Percentiles rank a stretch among this genome's conserved stretches.
Conservation (phyloP, 768 basidiomycete genomes). For the Cyclocybe cylindracea region DNA sequence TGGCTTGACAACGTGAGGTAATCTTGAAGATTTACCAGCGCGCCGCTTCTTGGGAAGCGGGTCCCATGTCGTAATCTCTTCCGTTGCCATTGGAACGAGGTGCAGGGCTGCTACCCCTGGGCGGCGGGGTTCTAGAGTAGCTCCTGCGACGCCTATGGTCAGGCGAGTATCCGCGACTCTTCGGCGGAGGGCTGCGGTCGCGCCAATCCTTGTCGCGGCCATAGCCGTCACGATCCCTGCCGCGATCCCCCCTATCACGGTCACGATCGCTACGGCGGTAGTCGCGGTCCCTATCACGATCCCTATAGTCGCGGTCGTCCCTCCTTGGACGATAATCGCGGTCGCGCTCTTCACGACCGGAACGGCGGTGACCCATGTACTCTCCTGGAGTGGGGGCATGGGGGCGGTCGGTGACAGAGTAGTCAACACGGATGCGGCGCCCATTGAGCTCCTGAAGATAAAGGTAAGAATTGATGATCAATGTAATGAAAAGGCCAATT, state of each 20-base stretch:
- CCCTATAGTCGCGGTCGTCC: slow-evolving; percentile 33
- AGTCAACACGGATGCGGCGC: slow-evolving; percentile 95
- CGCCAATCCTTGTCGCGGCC: slow-evolving; percentile 80
- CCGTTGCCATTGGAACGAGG: slow-evolving; percentile 30
- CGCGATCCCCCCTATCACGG: slow-evolving; percentile 49
- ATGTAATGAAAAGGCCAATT: neutral
- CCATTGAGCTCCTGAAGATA: slow-evolving; percentile 82
- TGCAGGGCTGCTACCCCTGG: slow-evolving; percentile 63
- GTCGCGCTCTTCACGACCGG: slow-evolving; percentile 38
- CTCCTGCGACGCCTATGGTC: slow-evolving; percentile 76
- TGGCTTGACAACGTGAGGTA: slow-evolving; percentile 61
- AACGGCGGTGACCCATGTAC: slow-evolving; percentile 91
- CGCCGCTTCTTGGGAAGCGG: slow-evolving; percentile 9
- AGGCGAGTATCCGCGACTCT: slow-evolving; percentile 72
- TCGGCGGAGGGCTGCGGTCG: slow-evolving; percentile 68
- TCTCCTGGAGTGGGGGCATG: slow-evolving; percentile 97
- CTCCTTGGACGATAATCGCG: slow-evolving; percentile 40
- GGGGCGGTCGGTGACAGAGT: slow-evolving; percentile 90
- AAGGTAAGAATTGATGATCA: slow-evolving; percentile 4
- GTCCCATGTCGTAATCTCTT: slow-evolving; percentile 36
- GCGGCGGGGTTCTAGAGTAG: slow-evolving; percentile 80
- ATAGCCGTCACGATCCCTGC: slow-evolving; percentile 61
- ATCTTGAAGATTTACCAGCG: slow-evolving; percentile 25
- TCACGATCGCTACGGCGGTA: slow-evolving; percentile 27
- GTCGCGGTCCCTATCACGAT: slow-evolving; percentile 51